These are phyloP conservation scores for Medicago truncatula DNA, from an alignment of 306 rosid species.

Conservation along the genomic window DNA sequence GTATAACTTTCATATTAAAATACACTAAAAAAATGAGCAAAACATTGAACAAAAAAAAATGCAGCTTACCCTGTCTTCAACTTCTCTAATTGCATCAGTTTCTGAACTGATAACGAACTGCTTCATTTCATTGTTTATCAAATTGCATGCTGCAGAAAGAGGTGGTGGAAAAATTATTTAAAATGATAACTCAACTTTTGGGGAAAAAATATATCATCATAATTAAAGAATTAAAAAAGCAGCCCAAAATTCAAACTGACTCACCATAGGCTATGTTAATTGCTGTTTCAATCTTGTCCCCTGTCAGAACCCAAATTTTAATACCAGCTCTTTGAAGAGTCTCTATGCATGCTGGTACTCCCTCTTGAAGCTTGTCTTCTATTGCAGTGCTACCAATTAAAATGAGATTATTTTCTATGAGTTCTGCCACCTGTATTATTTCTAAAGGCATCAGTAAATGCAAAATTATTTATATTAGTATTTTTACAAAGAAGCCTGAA, in stretches of 20 bases:
- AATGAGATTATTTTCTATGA: constrained; percentile 81
- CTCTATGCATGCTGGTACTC: constrained; percentile 93
- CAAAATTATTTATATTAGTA: constrained; percentile 23
- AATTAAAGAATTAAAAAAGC: background rate
- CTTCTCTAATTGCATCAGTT: constrained; percentile 93
- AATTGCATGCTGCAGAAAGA: constrained; percentile 79
- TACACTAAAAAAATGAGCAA: constrained; percentile 27
- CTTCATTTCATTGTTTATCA: constrained; percentile 92
- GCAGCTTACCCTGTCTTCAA: constrained; percentile 79
- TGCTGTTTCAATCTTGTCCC: constrained; percentile 99
- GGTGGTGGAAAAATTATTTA: constrained; percentile 30
- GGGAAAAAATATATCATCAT: constrained; percentile 7
- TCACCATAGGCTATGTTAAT: constrained; percentile 96
- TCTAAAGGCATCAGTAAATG: constrained; percentile 37
- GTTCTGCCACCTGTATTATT: constrained; percentile 88
- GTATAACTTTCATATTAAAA: constrained; percentile 6
- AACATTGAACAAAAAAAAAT: constrained; percentile 26
- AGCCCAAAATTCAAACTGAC: constrained; percentile 43
- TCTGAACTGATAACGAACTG: constrained; percentile 90
- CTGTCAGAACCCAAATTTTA: constrained; percentile 96
- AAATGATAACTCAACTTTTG: constrained; percentile 16
- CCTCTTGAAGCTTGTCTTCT: constrained; percentile 99
- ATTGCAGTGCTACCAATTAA: constrained; percentile 97
- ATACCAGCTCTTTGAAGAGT: constrained; percentile 95
- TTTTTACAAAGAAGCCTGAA: constrained; percentile 21